Evolutionary conservation across 2,329 filamentous ascomycete species (phyloP).

Genomic region (Pseudocercospora ulei): DNA sequence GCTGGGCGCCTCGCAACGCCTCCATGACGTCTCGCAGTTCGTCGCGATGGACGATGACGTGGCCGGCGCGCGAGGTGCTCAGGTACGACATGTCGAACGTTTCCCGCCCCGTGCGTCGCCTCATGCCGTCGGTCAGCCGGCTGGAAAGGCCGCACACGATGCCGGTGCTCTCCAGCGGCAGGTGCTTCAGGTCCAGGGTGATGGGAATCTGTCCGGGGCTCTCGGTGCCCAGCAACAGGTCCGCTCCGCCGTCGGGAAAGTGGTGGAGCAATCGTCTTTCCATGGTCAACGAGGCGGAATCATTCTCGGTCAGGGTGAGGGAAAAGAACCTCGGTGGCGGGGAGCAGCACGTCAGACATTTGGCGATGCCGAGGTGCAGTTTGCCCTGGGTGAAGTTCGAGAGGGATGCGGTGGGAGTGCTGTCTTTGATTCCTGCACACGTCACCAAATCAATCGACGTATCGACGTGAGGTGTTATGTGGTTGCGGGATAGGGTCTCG

Average conservation of each 20-base stretch:
- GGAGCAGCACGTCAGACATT: conserved; percentile 41
- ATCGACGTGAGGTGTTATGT: conserved; percentile 64
- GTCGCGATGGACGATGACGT: conserved; percentile 71
- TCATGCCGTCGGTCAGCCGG: conserved; percentile 62
- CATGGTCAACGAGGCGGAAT: conserved; percentile 62
- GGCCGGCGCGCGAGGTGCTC: conserved; percentile 77
- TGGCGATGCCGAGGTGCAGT: conserved; percentile 42
- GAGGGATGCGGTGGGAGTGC: conserved; percentile 25
- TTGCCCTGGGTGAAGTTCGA: conserved; percentile 36
- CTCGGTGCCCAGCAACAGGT: conserved; percentile 66
- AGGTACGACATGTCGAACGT: conserved; percentile 77
- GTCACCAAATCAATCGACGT: conserved; percentile 62
- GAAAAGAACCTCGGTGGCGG: conserved; percentile 60
- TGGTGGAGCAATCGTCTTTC: conserved; percentile 57
- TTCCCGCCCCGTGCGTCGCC: conserved; percentile 34
- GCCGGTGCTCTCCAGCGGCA: conserved; percentile 81
- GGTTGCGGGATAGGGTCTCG: conserved; percentile 63
- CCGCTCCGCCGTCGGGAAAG: conserved; percentile 39
- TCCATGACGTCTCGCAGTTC: conserved; percentile 64
- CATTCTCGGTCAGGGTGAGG: conserved; percentile 61
- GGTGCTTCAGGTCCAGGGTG: conserved; percentile 68
- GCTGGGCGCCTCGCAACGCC: conserved; percentile 45
- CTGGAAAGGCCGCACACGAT: conserved; percentile 93
- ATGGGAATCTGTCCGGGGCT: conserved; percentile 66
- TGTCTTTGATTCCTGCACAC: conserved; percentile 58